Evolutionary conservation across 441 rosid genomes (phyloP), one percentile per base, ranked within the genome.

Genomic region (Populus hybrid): DNA sequence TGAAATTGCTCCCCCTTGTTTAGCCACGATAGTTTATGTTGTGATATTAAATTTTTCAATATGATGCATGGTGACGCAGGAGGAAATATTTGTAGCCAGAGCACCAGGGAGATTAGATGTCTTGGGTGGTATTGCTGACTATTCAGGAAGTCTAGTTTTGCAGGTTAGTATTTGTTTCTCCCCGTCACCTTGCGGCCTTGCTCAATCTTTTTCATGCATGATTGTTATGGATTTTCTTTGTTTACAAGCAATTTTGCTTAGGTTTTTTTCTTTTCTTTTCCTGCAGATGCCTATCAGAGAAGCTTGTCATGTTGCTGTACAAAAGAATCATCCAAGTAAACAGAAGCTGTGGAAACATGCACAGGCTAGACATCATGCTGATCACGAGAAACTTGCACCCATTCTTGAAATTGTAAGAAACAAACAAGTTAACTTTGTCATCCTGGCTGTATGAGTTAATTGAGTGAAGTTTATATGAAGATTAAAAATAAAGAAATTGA

Each of bases 101-200:
- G 99, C 99, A 74, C 99, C 99, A 69, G 99, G 99, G 83, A 90
- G 99, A 86, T 82, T 97, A 87, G 99, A 97, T 84, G 97, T 97
- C 66, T 92, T 97, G 99, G 99, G 99, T 68, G 99, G 99, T 54
- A 97, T 97, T 82, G 99, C 99, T 42, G 99, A 97, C 86, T 97
- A 97, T 86, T 95, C 99, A 81, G 99, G 99, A 84, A 91, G 97
- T 87, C 97, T 95, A 73, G 99, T 97, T 77, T 84, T 97, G 89
- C 99, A 97, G 97, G 99, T 95, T 76, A 66, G 74, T 18, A 54
- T 18, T 54, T 16, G 5, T 54, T 18, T 54, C 61, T 18, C 61
- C 61, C 2, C 3, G 8, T 54, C 61, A 54, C 21, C 61, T 54
- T 54, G 61, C n/a, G 8, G 61, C n/a, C n/a, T 54, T 16, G 61